Conservation (phyloP, 352 stramenopile species). For the Vaucheria bursata region DNA sequence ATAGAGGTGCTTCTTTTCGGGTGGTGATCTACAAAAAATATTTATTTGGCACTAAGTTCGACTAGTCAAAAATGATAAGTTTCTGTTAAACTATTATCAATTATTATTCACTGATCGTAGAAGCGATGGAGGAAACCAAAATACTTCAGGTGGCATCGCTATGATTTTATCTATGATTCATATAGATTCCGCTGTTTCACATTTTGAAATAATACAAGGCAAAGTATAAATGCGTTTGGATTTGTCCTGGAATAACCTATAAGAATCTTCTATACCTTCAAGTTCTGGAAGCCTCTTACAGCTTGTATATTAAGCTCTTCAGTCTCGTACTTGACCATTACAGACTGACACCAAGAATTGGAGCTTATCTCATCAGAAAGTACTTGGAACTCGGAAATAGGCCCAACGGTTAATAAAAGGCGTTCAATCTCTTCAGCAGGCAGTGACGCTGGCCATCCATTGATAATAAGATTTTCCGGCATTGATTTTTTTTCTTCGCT, state of each 20-base stretch:
- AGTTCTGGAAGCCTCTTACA: conserved; percentile 40
- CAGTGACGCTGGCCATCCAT: conserved; percentile 32
- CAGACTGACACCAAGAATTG: background rate
- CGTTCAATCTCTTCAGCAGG: conserved; percentile 26
- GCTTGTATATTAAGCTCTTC: conserved; percentile 34
- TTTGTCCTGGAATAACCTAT: too few species aligned
- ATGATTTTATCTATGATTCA: background rate
- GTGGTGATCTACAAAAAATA: too few species aligned
- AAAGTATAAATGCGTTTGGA: too few species aligned
- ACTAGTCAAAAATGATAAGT: too few species aligned
- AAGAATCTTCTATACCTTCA: conserved; percentile 18
- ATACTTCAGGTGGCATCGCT: background rate
- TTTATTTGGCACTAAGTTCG: too few species aligned
- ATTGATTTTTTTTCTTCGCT: too few species aligned
- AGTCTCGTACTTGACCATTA: conserved; percentile 17
- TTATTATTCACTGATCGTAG: background rate
- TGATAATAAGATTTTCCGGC: conserved; percentile 22
- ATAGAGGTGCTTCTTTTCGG: too few species aligned
- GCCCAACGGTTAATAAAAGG: conserved; percentile 33
- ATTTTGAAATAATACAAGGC: background rate
- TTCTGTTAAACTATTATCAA: background rate
- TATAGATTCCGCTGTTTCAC: background rate
- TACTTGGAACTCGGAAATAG: background rate
- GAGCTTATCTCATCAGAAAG: background rate
- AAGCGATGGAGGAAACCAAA: background rate